Evolutionary conservation across 495 filamentous ascomycete genomes (phyloP), one percentile per base, ranked within the genome.

Genomic region (Chaetomium fimeti): DNA sequence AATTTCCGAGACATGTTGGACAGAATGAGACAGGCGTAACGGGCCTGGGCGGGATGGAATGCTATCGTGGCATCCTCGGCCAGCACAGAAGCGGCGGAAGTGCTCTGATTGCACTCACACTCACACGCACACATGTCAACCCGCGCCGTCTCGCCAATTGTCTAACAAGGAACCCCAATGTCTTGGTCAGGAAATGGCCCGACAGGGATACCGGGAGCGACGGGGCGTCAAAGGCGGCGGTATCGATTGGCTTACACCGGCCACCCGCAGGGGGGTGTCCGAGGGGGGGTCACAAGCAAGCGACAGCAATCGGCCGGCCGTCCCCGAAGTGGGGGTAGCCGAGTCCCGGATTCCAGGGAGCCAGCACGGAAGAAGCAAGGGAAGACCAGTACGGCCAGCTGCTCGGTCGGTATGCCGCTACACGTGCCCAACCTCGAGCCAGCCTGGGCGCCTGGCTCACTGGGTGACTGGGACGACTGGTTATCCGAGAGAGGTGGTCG

Each of bases 161-260:
- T 61, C 42, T 25, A 48, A 65, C 55, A 7, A 16, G 56, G 47
- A 32, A 32, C 20, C 32, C 5, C 12, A 54, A 48, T 48, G 40
- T 62, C 52, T 62, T 55, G 49, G 27, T 38, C 61, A 56, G 52
- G 42, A 45, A 58, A 48, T 54, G 29, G 27, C 25, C 56, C 25
- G 42, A 57, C 61, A 61, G 59, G 64, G 42, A 57, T 62, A 36
- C 15, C n/a, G 27, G 27, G 57, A 57, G 48, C 49, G 22, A n/a
- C 22, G 49, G 49, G 57, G 63, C 40, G 51, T 25, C 56, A 1
- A 60, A 29, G 65, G 61, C 61, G 56, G 61, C 54, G 12, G 48
- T 57, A 42, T 67, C 57, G 18, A 61, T 67, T 63, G 61, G 61
- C 56, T 60, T 25, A 25, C 29, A 45, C 45, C 56, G 61, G 29